A percentile compares a stretch with the other conserved stretches of the same genome.
These are phyloP conservation scores for Candida anutae DNA, from an alignment of 1,139 yeast genomes.

Conservation along the genomic window DNA sequence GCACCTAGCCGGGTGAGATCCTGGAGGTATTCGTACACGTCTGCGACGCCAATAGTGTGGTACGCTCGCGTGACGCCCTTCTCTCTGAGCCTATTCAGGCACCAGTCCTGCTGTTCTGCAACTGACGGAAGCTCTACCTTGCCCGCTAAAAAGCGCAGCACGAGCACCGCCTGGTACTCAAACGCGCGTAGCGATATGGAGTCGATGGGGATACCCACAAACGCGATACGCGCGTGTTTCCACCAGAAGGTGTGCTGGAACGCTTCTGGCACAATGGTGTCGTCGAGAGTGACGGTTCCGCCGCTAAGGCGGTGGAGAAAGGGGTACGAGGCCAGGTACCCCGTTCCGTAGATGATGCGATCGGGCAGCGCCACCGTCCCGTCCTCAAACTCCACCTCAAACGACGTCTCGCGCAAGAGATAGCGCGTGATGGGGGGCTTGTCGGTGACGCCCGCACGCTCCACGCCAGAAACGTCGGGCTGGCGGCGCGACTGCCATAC, in stretches of 20 bases:
- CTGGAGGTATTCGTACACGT: no score
- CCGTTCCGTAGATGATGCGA: constrained; percentile 35
- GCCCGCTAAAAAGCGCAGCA: constrained; percentile 28
- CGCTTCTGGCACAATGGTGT: constrained; percentile 19
- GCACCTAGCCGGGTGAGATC: no score
- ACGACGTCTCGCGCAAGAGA: constrained; percentile 16
- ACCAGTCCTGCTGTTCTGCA: no score
- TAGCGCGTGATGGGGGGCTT: constrained; percentile 19
- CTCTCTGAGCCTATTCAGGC: no score
- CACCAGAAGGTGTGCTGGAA: constrained; percentile 33
- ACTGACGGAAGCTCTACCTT: constrained; percentile 21
- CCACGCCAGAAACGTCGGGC: constrained; percentile 5
- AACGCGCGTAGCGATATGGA: constrained; percentile 32
- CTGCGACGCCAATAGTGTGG: no score
- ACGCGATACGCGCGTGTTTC: constrained; percentile 27
- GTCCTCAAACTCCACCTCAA: constrained; percentile 16
- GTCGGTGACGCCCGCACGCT: constrained; percentile 11
- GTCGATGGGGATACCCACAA: constrained; percentile 38
- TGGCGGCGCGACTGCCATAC: constrained; percentile 25
- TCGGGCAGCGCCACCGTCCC: constrained; percentile 27
- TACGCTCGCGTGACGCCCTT: no score
- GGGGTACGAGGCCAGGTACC: constrained; percentile 37
- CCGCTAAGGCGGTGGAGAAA: constrained; percentile 22
- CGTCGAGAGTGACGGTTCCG: constrained; percentile 17
- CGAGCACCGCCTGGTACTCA: constrained; percentile 33